Evolutionary conservation across 306 rosid genomes (phyloP).

Genomic region (Clitoria ternatea): DNA sequence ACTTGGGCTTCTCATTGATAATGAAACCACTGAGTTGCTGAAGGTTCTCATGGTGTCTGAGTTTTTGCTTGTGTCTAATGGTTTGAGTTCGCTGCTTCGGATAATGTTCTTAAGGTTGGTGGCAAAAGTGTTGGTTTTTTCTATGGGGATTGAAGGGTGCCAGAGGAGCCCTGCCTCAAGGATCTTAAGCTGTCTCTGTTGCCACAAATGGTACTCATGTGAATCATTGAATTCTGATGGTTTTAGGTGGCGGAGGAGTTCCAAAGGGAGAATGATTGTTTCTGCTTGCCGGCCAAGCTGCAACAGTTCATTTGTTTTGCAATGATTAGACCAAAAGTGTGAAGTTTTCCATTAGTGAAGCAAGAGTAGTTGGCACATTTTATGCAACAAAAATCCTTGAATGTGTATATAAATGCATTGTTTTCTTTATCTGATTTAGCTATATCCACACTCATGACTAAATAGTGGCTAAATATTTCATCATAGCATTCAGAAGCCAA

Average conservation of each 20-base stretch:
- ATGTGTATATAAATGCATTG: background rate
- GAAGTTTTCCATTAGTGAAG: background rate
- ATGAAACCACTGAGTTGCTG: slow-evolving; percentile 61
- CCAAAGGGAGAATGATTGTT: slow-evolving; percentile 85
- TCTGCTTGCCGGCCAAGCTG: slow-evolving; percentile 92
- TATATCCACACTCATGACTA: background rate
- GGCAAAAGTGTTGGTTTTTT: slow-evolving; percentile 55
- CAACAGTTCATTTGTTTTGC: slow-evolving; percentile 1
- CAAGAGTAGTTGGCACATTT: background rate
- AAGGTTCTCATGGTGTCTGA: slow-evolving; percentile 86
- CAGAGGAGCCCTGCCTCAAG: slow-evolving; percentile 75
- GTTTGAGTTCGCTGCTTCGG: slow-evolving; percentile 33
- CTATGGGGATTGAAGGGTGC: slow-evolving; percentile 69
- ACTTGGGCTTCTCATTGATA: slow-evolving; percentile 59
- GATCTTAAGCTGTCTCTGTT: slow-evolving; percentile 74
- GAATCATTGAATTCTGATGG: slow-evolving; percentile 78
- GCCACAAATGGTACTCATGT: slow-evolving; percentile 85
- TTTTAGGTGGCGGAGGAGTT: slow-evolving; percentile 74
- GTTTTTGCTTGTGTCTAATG: slow-evolving; percentile 72
- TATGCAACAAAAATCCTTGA: background rate
- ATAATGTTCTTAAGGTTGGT: slow-evolving; percentile 54
- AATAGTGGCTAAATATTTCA: background rate
- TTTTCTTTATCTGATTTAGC: background rate
- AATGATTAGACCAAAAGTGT: background rate
- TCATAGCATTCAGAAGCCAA: background rate